A percentile compares a stretch with the other conserved stretches of the same genome.
Evolutionary conservation across 176 grass and related monocot genomes (phyloP).

Genomic region (Panicum miliaceum): DNA sequence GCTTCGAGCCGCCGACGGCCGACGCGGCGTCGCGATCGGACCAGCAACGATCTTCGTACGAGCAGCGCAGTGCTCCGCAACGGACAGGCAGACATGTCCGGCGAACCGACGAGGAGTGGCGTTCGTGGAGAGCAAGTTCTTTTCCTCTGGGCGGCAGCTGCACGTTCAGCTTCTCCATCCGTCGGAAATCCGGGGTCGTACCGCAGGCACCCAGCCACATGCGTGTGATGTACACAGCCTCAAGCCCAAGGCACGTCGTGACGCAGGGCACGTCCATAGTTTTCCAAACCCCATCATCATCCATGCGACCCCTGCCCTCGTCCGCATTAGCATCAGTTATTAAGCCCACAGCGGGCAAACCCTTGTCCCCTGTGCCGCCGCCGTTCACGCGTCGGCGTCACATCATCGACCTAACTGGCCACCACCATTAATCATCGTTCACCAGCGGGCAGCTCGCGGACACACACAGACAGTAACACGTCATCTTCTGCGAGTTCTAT

Average conservation of each 20-base stretch:
- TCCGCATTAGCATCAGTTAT: background rate
- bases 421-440: background rate
- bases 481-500: background rate
- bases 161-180: background rate
- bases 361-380: slow-evolving; percentile 3
- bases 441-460: background rate
- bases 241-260: background rate
- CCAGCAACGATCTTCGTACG: background rate
- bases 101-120: slow-evolving; percentile 1
- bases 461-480: background rate
- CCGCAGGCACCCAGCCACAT: background rate
- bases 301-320: background rate
- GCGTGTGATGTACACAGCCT: background rate
- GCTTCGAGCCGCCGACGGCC: no score
- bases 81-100: background rate
- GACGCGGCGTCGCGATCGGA: background rate
- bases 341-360: background rate
- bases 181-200: background rate
- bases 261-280: background rate
- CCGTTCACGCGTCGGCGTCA: background rate
- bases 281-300: background rate
- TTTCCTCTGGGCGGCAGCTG: slow-evolving; percentile 7
- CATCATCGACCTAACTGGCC: background rate
- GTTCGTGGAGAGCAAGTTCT: slow-evolving; percentile 28
- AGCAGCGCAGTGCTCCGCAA: background rate